Evolutionary conservation across 139 green algal species (phyloP).

Genomic region (Coelastrella sp.): DNA sequence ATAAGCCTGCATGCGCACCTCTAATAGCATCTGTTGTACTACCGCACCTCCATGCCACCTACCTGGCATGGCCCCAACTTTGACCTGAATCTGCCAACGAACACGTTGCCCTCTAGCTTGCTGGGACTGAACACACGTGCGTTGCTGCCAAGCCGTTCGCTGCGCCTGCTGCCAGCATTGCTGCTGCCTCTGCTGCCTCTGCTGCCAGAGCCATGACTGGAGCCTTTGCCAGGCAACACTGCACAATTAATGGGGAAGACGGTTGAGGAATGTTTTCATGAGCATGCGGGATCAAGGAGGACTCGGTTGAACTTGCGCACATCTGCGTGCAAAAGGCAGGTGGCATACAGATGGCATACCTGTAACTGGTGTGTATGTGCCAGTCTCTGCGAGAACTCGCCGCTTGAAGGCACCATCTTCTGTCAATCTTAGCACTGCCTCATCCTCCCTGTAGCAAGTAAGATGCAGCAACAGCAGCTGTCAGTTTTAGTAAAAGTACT

Average conservation of each 20-base stretch:
- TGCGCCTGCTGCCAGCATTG: not conserved
- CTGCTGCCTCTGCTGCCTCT: conserved; percentile 24
- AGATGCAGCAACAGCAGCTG: too few species aligned
- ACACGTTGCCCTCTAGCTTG: conserved; percentile 51
- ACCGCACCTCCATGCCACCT: too few species aligned
- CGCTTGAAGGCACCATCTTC: conserved; percentile 69
- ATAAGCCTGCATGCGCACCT: too few species aligned
- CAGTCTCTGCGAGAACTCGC: conserved; percentile 27
- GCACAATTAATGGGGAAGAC: too few species aligned
- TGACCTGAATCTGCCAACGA: conserved; percentile 60
- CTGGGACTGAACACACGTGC: conserved; percentile 13
- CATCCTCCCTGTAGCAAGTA: conserved; percentile 80
- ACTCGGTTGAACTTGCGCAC: too few species aligned
- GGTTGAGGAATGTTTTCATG: too few species aligned
- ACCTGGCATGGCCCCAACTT: conserved; percentile 64
- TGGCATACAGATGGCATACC: conserved; percentile 7
- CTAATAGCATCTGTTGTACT: too few species aligned
- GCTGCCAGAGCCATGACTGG: not conserved
- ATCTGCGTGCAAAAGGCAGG: too few species aligned
- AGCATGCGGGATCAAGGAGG: too few species aligned
- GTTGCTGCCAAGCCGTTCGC: not conserved
- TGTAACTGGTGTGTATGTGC: conserved; percentile 13
- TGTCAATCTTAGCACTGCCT: conserved; percentile 65
- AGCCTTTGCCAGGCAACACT: not conserved
- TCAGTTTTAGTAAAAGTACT: too few species aligned